Evolutionary conservation across 2,329 filamentous ascomycete genomes (phyloP).

Genomic region (Colletotrichum incanum): DNA sequence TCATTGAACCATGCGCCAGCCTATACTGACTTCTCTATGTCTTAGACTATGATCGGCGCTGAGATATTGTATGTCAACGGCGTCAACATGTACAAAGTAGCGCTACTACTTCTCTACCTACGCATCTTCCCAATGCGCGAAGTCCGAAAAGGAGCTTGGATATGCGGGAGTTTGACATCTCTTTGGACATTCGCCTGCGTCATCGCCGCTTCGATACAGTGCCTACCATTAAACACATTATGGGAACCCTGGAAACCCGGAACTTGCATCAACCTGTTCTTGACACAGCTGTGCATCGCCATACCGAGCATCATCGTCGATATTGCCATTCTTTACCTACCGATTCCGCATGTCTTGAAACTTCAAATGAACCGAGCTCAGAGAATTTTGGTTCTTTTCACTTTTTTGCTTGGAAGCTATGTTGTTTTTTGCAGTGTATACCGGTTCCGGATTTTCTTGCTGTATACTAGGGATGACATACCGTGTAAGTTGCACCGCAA

Average conservation of each 20-base stretch:
- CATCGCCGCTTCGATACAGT: constrained; percentile 36
- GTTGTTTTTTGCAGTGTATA: constrained; percentile 37
- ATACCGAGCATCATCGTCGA: constrained; percentile 39
- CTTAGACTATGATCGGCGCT: constrained; percentile 34
- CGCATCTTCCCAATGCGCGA: constrained; percentile 56
- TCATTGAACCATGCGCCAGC: too few species aligned
- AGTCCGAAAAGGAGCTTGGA: constrained; percentile 46
- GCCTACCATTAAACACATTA: constrained; percentile 23
- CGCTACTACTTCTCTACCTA: constrained; percentile 60
- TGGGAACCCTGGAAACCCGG: constrained; percentile 40
- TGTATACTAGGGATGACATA: constrained; percentile 30
- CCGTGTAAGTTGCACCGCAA: constrained; percentile 18
- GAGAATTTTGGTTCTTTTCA: constrained; percentile 29
- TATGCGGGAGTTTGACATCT: constrained; percentile 30
- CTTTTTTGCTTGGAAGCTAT: constrained; percentile 37
- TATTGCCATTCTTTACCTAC: constrained; percentile 37
- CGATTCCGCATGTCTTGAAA: constrained; percentile 36
- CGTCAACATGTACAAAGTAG: constrained; percentile 52
- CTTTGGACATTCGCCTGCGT: constrained; percentile 36
- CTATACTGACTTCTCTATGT: neutral
- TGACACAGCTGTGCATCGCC: constrained; percentile 35
- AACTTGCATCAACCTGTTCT: constrained; percentile 37
- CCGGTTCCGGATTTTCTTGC: constrained; percentile 32
- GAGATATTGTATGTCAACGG: constrained; percentile 42
- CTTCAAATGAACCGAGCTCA: constrained; percentile 38